Base-by-base conservation (phyloP, 2,329 filamentous ascomycete genomes). In the Monosporascus sp. region DNA sequence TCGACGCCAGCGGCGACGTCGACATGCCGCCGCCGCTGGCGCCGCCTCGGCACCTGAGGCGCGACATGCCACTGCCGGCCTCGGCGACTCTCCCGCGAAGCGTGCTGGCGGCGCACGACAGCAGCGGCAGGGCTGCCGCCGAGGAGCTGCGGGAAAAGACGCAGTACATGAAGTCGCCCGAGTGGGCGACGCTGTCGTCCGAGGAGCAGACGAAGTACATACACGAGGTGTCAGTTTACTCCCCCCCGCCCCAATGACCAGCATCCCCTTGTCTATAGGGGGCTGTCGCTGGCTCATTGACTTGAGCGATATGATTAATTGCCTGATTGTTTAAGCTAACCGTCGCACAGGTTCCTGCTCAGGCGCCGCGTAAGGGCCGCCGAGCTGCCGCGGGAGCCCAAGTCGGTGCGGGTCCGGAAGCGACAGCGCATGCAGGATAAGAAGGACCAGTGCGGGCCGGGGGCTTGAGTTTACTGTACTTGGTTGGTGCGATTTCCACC, bases 211-310 rank as follows among this genome's bases (percentile, higher is more conserved):
- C 31, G n/a, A 48, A 52, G 7, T 36, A 38, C 35, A 20, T 54
- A 20, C 55, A 14, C 35, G 53, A 20, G 31, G 50, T 59, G 57
- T 59, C 55, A 11, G 57, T 49, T 4, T 15, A 25, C 31, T 27
- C n/a, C 7, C 18, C 14, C 22, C 11, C 6, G 3, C 22, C 43
- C 22, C 20, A 14, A 5, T 24, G 3, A 14, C 43, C 43, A 3
- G 20, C 24, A 14, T 46, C 22, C 43, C 22, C 6, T 25, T 4
- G 3, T n/a, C 22, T 46, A 17, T 46, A 17, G 17, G 17, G 18
- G 17, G 5, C 17, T 20, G 18, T 41, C 31, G 38, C 38, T 20
- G 18, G 17, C 38, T 39, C 17, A 41, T 7, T 8, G 17, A 41
- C 9, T n/a, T 9, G 6, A 41, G 17, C 17, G 38, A 18, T 17